A percentile compares a stretch with the other conserved stretches of the same genome.
These are phyloP conservation scores for Crithidia bombi DNA, from an alignment of 208 protist species.

Conservation along the genomic window DNA sequence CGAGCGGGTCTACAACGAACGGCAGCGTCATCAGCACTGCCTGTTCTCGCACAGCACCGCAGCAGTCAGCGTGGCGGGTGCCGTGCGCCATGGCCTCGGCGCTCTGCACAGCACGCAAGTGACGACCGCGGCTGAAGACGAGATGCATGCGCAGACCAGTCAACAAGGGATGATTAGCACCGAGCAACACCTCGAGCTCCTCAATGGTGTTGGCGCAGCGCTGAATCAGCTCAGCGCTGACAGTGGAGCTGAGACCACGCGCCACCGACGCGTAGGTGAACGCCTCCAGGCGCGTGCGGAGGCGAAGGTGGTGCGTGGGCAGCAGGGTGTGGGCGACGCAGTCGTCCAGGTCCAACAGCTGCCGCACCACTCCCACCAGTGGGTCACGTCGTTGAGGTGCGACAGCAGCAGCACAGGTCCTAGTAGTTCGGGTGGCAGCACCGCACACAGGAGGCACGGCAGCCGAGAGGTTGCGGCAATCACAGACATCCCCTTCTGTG, in stretches of 20 bases:
- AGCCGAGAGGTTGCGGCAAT: not conserved
- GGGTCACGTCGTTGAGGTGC: slow-evolving; percentile 2
- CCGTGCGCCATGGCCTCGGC: slow-evolving; percentile 25
- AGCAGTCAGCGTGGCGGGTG: slow-evolving; percentile 47
- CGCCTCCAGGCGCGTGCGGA: slow-evolving; percentile 50
- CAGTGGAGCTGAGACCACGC: slow-evolving; percentile 28
- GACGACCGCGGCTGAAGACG: slow-evolving; percentile 57
- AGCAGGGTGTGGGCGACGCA: slow-evolving; percentile 35
- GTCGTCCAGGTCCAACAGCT: slow-evolving; percentile 55
- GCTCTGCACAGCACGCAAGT: slow-evolving; percentile 36
- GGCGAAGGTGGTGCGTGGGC: slow-evolving; percentile 58
- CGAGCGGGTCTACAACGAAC: slow-evolving; percentile 56
- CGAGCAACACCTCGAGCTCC: slow-evolving; percentile 60
- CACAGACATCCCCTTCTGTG: not conserved
- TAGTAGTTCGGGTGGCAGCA: too few relatives aligned
- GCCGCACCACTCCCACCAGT: slow-evolving; percentile 33
- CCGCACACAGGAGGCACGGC: too few relatives aligned
- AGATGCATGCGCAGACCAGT: slow-evolving; percentile 77
- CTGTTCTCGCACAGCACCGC: slow-evolving; percentile 69
- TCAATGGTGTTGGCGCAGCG: slow-evolving; percentile 54
- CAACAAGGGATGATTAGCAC: slow-evolving; percentile 55
- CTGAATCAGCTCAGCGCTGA: slow-evolving; percentile 48
- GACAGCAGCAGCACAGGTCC: not conserved
- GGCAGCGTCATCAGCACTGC: slow-evolving; percentile 50
- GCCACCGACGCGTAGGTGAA: slow-evolving; percentile 46